These are phyloP conservation scores for Puccinia horiana DNA, from an alignment of 1,284 basidiomycete genomes.

Conservation along the genomic window DNA sequence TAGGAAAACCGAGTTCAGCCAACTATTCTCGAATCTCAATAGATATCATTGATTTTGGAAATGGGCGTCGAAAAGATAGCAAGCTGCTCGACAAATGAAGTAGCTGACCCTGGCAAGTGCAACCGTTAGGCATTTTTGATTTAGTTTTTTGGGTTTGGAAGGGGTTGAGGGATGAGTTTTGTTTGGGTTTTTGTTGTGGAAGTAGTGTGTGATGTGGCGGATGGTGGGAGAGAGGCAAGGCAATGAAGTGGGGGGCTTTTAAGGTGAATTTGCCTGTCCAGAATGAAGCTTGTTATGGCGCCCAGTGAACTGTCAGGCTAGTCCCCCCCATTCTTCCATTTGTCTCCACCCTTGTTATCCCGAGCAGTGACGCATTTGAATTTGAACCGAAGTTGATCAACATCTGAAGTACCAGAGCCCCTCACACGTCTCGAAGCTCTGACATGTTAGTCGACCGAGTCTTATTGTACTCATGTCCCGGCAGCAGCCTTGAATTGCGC, in stretches of 20 bases:
- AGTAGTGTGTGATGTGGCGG: background rate
- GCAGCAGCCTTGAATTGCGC: background rate
- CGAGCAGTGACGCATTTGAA: constrained; percentile 1
- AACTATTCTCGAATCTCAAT: background rate
- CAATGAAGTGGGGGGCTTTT: background rate
- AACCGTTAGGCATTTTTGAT: constrained; percentile 25
- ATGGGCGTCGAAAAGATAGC: background rate
- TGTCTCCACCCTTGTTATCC: constrained; percentile 23
- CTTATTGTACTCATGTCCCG: background rate
- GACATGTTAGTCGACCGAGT: background rate
- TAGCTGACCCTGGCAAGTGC: constrained; percentile 29
- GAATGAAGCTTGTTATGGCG: background rate
- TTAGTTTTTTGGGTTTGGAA: background rate
- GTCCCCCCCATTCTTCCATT: background rate
- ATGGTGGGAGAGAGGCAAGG: background rate
- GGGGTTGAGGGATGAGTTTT: background rate
- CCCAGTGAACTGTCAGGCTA: background rate
- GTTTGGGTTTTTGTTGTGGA: background rate
- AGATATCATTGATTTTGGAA: background rate
- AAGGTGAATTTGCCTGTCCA: background rate
- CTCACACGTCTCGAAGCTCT: constrained; percentile 16
- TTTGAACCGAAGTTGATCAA: background rate
- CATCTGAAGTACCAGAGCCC: background rate
- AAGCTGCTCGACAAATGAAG: background rate
- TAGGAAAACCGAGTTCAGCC: too few species aligned